These are phyloP conservation scores for Globisporangium abappressorium DNA, from an alignment of 352 stramenopile genomes.

Conservation along the genomic window DNA sequence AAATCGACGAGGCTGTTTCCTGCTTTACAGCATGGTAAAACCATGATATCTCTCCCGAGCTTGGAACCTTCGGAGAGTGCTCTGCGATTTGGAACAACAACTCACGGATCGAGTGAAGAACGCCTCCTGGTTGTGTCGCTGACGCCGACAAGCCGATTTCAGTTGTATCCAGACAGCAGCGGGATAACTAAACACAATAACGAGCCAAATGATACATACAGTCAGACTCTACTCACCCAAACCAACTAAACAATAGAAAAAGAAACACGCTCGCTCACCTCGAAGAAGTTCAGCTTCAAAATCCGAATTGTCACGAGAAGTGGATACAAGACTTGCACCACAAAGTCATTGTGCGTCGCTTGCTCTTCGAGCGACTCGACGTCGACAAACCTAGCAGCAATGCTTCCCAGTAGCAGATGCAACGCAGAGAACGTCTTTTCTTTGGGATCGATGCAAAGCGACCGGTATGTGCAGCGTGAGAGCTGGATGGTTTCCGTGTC, in stretches of 20 bases:
- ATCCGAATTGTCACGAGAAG: slow-evolving; percentile 68
- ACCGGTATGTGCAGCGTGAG: slow-evolving; percentile 71
- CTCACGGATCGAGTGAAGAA: slow-evolving; percentile 54
- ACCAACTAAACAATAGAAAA: neutral
- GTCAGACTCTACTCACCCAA: neutral
- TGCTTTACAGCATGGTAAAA: slow-evolving; percentile 81
- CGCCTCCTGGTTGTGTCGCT: slow-evolving; percentile 36
- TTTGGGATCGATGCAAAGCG: slow-evolving; percentile 79
- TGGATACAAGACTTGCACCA: slow-evolving; percentile 65
- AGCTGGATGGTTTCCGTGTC: slow-evolving; percentile 77
- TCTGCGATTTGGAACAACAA: slow-evolving; percentile 74
- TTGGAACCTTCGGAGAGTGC: slow-evolving; percentile 26
- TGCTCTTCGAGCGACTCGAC: slow-evolving; percentile 11
- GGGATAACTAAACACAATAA: slow-evolving; percentile 48
- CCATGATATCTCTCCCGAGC: slow-evolving; percentile 47
- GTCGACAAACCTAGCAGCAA: slow-evolving; percentile 30
- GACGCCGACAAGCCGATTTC: slow-evolving; percentile 46
- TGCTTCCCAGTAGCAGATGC: slow-evolving; percentile 42
- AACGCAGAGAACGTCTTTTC: slow-evolving; percentile 68
- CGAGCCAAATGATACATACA: neutral
- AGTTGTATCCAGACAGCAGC: slow-evolving; percentile 57
- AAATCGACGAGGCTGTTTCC: slow-evolving; percentile 73
- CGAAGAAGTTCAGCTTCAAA: slow-evolving; percentile 87
- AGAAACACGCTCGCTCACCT: slow-evolving; percentile 38
- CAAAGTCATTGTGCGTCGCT: slow-evolving; percentile 17